Base-by-base conservation (phyloP, 345 rosid genomes). In the Mallotus nudiflorus region DNA sequence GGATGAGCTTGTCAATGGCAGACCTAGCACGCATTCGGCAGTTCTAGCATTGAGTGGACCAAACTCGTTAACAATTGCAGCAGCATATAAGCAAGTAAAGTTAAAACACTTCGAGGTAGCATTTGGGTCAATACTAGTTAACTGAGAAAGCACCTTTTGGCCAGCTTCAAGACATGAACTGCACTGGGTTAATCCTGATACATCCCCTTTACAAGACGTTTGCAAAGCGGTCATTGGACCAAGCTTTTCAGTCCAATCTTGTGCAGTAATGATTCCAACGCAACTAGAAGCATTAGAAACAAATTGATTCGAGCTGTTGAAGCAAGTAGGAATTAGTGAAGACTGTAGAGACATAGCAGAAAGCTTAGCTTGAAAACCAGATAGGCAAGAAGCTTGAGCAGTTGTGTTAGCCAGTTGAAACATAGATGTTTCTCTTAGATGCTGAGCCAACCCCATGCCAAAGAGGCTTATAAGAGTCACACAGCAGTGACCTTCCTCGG, bases 91-190 rank as follows among this genome's bases (percentile, higher is more conserved):
- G 16, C 78, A 66, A 4, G 79, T 54, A 59, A 79, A 84, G 66
- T 74, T 54, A 58, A 82, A 85, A 40, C 92, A 82, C 54, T 82
- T 77, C 22, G 85, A 68, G 1, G 80, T 42, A 7, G 45, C 31
- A 57, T 77, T 74, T 5, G 83, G 85, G 51, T 67, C 72, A 19
- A 78, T 9, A 12, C 65, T 27, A 20, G 29, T 39, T 69, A 87
- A 59, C 68, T 40, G 79, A 20, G 88, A 51, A 39, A 9, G 57
- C 60, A 87, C 85, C 68, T 66, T 65, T 12, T 70, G 15, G 9
- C 92, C 89, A 1, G 88, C 92, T 2, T 87, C 84, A 1, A 75
- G 16, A 62, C 92, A 87, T 15, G 84, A 71, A 51, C 88, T 76
- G 69, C 92, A 87, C 52, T 45, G 63, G 2, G 82, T 77, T 24